Evolutionary conservation across 2,329 filamentous ascomycete species (phyloP), one percentile per base, ranked within the genome.

Genomic region (Cadophora sp.): DNA sequence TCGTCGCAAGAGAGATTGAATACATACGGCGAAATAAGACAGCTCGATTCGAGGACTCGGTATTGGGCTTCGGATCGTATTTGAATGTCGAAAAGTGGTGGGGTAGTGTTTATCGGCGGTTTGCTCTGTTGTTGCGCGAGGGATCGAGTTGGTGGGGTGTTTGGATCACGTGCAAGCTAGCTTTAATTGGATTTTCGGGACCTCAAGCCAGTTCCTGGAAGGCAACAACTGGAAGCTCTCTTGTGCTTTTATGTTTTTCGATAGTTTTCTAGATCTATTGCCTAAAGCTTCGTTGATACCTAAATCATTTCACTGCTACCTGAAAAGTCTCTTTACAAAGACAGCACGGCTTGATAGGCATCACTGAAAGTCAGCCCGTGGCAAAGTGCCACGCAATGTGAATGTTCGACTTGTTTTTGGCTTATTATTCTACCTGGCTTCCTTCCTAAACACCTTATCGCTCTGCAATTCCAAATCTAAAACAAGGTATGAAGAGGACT

Each of bases 381-480:
- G 65, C 59, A 50, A 69, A 56, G 40, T 46, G 67, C 62, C 64
- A 69, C 67, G 67, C 60, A 61, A 61, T 65, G 60, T 69, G 24
- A 65, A 7, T 66, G n/a, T 74, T 74, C 71, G 51, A 68, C 24
- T 64, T 73, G 66, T 72, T 74, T 73, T 74, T 73, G 69, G 34
- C 46, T 69, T 64, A 72, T 74, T 76, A 75, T 71, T 74, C 68
- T 76, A 75, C 72, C 74, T 73, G 43, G 64, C 69, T 60, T 69
- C 66, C 66, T 34, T 69, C 64, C 69, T 65, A 69, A 71, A 72
- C 64, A 73, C 69, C 72, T 72, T 72, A 69, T 73, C 71, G 73
- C 73, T 74, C 70, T 71, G 67, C 72, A 72, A 73, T 74, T 70
- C 73, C 69, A 73, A 65, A 68, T 73, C 61, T 73, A 74, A 74